A percentile compares a stretch with the other conserved stretches of the same genome.
Conservation (phyloP, 2,329 filamentous ascomycete species). For the Elsinoe australis region DNA sequence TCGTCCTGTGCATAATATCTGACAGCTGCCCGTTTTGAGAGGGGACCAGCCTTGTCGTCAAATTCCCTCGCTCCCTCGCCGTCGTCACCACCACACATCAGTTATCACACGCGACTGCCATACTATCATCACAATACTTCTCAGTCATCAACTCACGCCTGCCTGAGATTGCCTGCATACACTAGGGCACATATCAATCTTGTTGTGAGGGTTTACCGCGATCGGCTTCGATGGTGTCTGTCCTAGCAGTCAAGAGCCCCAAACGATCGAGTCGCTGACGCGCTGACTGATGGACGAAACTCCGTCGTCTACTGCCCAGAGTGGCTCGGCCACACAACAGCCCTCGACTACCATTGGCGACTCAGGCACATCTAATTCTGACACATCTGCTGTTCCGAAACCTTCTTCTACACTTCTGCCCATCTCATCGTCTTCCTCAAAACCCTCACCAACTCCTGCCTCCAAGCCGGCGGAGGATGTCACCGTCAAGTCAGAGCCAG, state of each 20-base stretch:
- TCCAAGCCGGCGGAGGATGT: conserved; percentile 4
- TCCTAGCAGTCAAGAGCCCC: background rate
- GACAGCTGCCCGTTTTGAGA: conserved; percentile 7
- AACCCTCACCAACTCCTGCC: background rate
- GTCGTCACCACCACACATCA: background rate
- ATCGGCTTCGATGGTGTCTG: conserved; percentile 15
- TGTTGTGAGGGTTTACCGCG: conserved; percentile 2
- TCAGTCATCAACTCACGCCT: conserved; percentile 2
- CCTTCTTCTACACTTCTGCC: background rate
- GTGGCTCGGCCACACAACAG: conserved; percentile 11
- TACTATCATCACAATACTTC: no score
- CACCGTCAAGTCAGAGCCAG: conserved; percentile 6
- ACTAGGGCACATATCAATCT: background rate
- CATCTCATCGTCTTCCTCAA: background rate
- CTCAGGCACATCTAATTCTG: conserved; percentile 13
- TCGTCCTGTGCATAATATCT: conserved; percentile 12
- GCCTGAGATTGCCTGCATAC: background rate
- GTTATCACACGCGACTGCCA: no score
- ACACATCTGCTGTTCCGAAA: conserved; percentile 11
- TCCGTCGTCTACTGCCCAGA: conserved; percentile 7
- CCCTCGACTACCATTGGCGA: conserved; percentile 2
- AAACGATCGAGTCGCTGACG: conserved; percentile 11
- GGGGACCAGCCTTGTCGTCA: conserved; percentile 1
- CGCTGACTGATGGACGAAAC: conserved; percentile 14
- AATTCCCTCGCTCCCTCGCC: background rate